Evolutionary conservation across 768 basidiomycete genomes (phyloP).

Genomic region (Podaxis sp.): DNA sequence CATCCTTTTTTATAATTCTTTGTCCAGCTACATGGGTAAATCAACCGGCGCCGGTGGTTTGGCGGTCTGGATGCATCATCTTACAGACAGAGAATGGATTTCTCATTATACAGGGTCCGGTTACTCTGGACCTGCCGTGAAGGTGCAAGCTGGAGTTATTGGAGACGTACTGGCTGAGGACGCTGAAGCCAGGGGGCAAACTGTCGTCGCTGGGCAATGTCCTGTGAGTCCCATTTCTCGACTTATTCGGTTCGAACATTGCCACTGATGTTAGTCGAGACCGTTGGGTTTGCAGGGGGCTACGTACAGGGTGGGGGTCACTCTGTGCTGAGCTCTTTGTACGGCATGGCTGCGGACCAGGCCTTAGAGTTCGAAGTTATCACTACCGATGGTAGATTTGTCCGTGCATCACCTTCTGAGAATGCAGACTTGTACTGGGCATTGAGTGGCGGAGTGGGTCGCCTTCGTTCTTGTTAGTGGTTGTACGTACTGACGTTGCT

Average conservation of each 20-base stretch:
- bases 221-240: conserved; percentile 13
- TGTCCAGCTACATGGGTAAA: conserved; percentile 21
- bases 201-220: conserved; percentile 20
- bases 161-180: conserved; percentile 16
- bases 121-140: conserved; percentile 21
- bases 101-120: conserved; percentile 18
- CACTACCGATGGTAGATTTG: conserved; percentile 38
- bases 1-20: not conserved
- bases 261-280: conserved; percentile 18
- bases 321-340: conserved; percentile 19
- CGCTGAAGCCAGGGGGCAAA: conserved; percentile 18
- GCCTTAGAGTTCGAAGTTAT: conserved; percentile 38
- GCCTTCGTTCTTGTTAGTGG: conserved; percentile 13
- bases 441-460: conserved; percentile 39
- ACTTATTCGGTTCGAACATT: not conserved
- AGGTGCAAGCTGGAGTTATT: conserved; percentile 23
- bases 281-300: conserved; percentile 40
- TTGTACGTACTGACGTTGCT: not conserved
- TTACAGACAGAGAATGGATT: conserved; percentile 19
- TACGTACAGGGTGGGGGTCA: conserved; percentile 42
- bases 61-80: conserved; percentile 22
- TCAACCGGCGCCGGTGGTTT: conserved; percentile 24
- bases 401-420: conserved; percentile 36
- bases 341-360: conserved; percentile 30
- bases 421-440: conserved; percentile 48